Conservation (phyloP, 2,329 filamentous ascomycete genomes). For the Pseudopyricularia javanii region DNA sequence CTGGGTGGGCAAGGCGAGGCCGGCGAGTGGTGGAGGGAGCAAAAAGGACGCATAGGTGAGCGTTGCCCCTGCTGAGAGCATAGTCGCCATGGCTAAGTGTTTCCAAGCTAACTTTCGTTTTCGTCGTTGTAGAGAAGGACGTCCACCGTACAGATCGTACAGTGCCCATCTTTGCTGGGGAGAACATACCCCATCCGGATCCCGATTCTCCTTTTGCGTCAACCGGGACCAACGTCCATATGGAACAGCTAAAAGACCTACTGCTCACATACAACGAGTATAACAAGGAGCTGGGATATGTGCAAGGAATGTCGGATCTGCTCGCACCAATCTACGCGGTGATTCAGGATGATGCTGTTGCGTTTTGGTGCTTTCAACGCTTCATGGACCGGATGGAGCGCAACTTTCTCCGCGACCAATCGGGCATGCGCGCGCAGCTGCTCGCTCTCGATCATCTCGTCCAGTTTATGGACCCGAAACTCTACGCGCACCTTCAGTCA, state of each 20-base stretch:
- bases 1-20: constrained; percentile 68
- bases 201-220: constrained; percentile 91
- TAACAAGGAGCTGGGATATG: constrained; percentile 89
- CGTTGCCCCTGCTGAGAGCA: constrained; percentile 4
- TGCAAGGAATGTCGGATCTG: constrained; percentile 97
- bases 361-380: constrained; percentile 90
- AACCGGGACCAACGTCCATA: constrained; percentile 86
- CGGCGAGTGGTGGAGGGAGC: constrained; percentile 94
- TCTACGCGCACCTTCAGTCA: constrained; percentile 79
- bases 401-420: constrained; percentile 92
- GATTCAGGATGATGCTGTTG: constrained; percentile 90
- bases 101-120: not conserved
- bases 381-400: constrained; percentile 99
- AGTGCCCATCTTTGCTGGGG: constrained; percentile 88
- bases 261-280: constrained; percentile 97
- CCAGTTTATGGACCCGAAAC: constrained; percentile 88
- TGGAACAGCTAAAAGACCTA: constrained; percentile 99
- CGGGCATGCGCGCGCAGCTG: constrained; percentile 88
- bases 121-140: constrained; percentile 66
- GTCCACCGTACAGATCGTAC: constrained; percentile 94
- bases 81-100: not conserved
- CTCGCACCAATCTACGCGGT: constrained; percentile 89
- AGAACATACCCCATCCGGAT: constrained; percentile 93
- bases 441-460: constrained; percentile 87
- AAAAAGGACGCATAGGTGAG: constrained; percentile 84